Percentiles rank a stretch among this genome's conserved stretches.
These are phyloP conservation scores for Neurospora terricola DNA, from an alignment of 495 filamentous ascomycete species.

Conservation along the genomic window DNA sequence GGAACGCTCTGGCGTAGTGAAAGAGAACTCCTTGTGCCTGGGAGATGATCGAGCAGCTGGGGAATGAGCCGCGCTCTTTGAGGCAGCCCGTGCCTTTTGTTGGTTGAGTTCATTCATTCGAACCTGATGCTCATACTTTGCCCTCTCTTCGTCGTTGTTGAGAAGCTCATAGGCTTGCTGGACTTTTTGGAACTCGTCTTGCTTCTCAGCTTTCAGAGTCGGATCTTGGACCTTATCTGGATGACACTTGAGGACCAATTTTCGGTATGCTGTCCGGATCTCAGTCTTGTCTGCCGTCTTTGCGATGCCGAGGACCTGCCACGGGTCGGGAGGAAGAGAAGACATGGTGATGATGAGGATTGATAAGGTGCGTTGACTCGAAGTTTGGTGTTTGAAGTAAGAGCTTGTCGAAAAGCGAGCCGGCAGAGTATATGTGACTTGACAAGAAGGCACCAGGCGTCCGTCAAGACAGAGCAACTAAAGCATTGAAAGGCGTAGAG, in stretches of 20 bases:
- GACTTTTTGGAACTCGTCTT: constrained; percentile 83
- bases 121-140: constrained; percentile 69
- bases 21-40: constrained; percentile 14
- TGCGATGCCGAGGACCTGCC: constrained; percentile 66
- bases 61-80: constrained; percentile 26
- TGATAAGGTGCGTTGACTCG: constrained; percentile 1
- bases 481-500: constrained; percentile 24
- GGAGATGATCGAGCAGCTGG: constrained; percentile 26
- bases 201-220: constrained; percentile 53
- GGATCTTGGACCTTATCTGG: constrained; percentile 87
- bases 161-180: constrained; percentile 90
- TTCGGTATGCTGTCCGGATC: constrained; percentile 78
- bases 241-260: constrained; percentile 86
- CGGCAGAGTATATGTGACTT: constrained; percentile 4
- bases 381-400: constrained; percentile 7
- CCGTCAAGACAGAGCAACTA: constrained; percentile 23
- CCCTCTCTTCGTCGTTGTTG: constrained; percentile 61
- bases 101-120: constrained; percentile 42
- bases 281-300: constrained; percentile 62
- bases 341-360: constrained; percentile 41
- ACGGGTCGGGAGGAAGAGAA: constrained; percentile 67
- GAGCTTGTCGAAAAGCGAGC: neutral
- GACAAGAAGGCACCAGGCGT: constrained; percentile 17
- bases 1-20: constrained; percentile 25
- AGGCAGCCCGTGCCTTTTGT: constrained; percentile 13